Conservation (phyloP, 2,329 filamentous ascomycete genomes). For the Verticillium isaacii region DNA sequence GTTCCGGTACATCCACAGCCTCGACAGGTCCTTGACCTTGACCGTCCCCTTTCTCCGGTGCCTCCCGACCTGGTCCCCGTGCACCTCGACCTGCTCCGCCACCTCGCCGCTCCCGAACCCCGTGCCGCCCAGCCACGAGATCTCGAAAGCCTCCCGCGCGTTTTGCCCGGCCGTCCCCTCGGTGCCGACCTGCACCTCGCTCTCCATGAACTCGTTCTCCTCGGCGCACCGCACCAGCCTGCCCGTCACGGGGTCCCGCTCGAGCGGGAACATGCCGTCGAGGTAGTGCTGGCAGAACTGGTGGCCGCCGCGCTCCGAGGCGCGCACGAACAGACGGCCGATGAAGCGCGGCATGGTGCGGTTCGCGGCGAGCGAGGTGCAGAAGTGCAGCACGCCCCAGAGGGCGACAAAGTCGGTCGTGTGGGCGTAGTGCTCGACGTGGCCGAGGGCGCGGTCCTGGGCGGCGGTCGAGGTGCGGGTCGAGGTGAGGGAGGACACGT, state of each 20-base stretch:
- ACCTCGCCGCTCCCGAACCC: slow-evolving; percentile 31
- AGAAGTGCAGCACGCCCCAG: slow-evolving; percentile 69
- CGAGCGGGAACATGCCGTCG: slow-evolving; percentile 55
- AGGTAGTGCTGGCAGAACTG: slow-evolving; percentile 59
- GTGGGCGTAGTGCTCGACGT: slow-evolving; percentile 80
- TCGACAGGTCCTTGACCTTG: slow-evolving; percentile 56
- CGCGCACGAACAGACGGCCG: slow-evolving; percentile 48
- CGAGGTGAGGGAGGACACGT: slow-evolving; percentile 23
- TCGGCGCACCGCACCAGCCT: slow-evolving; percentile 38
- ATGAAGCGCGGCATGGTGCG: slow-evolving; percentile 54
- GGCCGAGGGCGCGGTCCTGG: slow-evolving; percentile 51
- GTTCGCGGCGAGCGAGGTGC: slow-evolving; percentile 16
- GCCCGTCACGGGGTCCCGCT: slow-evolving; percentile 33
- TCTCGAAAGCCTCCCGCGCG: slow-evolving; percentile 41
- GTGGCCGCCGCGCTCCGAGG: slow-evolving; percentile 40
- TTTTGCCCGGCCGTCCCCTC: slow-evolving; percentile 38
- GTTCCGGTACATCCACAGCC: slow-evolving; percentile 60
- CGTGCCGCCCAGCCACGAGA: slow-evolving; percentile 37
- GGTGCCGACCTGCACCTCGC: slow-evolving; percentile 40
- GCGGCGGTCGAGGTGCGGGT: slow-evolving; percentile 30
- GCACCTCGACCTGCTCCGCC: slow-evolving; percentile 30
- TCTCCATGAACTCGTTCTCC: slow-evolving; percentile 57
- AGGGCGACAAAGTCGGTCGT: slow-evolving; percentile 67
- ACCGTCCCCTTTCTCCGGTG: slow-evolving; percentile 28
- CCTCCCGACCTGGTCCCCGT: slow-evolving; percentile 18